Evolutionary conservation across 2,329 filamentous ascomycete species (phyloP), one percentile per base, ranked within the genome.

Genomic region (Neoscytalidium dimidiatum): DNA sequence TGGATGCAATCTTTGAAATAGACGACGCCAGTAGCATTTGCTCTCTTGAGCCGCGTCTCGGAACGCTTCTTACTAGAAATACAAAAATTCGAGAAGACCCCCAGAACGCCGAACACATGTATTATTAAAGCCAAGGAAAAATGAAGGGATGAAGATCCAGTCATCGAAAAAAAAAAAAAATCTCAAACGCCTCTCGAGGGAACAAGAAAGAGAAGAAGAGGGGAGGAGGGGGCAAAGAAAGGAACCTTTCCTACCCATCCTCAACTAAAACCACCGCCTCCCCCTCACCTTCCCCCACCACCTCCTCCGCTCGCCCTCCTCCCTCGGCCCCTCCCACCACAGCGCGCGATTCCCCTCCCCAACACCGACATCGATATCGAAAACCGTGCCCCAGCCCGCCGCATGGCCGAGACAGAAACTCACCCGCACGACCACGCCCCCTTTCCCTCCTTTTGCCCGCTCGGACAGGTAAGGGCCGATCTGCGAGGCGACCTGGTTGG

Each of bases 321-420:
- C 80, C 57, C 79, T 75, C 7, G 80, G 81, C 9, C 79, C 80
- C 38, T 76, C 70, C 68, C 77, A 80, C 35, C 75, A 74, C 56
- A 81, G 56, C 62, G 80, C 23, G 53, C n/a, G n/a, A n/a, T 28
- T 64, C 7, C 41, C 62, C n/a, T 29, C 68, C 19, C 31, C 61
- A 21, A 83, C 70, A n/a, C 70, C 62, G 2, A 83, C 69, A 67
- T 83, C 80, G 35, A 82, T 57, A 69, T 83, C 81, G 33, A 82
- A 82, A 6, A 82, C 79, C 19, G 80, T 80, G 48, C 70, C 74
- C 17, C 21, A 56, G 2, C 73, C 69, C 0, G 69, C 73, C 13
- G 69, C 67, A 2, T 71, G 70, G 0, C 80, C 80, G 0, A 83
- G 66, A 64, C 79, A 81, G 48, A 83, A 82, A 60, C 79, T 81